Conservation (phyloP, 129 eudicot genomes). For the Pulicaria dysenterica region DNA sequence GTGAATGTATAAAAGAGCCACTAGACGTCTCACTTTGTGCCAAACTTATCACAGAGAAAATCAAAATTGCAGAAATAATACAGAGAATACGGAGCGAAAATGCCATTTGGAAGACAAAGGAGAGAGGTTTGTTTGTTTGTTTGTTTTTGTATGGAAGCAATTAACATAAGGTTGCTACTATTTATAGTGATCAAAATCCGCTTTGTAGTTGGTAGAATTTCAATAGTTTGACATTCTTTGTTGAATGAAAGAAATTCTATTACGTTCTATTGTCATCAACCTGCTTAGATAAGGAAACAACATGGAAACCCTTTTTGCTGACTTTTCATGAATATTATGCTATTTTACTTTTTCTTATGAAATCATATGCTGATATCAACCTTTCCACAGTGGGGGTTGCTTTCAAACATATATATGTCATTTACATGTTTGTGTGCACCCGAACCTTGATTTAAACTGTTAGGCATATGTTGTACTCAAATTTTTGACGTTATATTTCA, state of each 20-base stretch:
- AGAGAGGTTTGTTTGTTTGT: constrained; percentile 36
- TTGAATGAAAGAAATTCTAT: constrained; percentile 19
- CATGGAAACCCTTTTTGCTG: constrained; percentile 26
- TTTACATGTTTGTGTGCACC: constrained; percentile 19
- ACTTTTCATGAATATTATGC: constrained; percentile 33
- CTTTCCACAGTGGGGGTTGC: constrained; percentile 25
- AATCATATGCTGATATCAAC: constrained; percentile 18
- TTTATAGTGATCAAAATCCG: constrained; percentile 40
- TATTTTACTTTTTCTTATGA: constrained; percentile 35
- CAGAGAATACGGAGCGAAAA: constrained; percentile 28
- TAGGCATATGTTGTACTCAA: constrained; percentile 28
- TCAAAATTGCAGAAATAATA: constrained; percentile 36
- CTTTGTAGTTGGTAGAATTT: constrained; percentile 26
- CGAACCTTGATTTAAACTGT: constrained; percentile 23
- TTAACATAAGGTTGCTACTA: constrained; percentile 30
- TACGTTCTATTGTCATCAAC: constrained; percentile 21
- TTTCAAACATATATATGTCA: constrained; percentile 13
- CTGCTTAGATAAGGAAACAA: constrained; percentile 25
- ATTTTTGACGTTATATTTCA: neutral
- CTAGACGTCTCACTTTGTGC: constrained; percentile 47
- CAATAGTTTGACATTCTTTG: constrained; percentile 42
- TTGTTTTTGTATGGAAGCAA: constrained; percentile 42
- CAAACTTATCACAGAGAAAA: constrained; percentile 38
- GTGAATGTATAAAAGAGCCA: constrained; percentile 64
- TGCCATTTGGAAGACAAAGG: constrained; percentile 46